phyloP scores from a whole-genome alignment of 2,329 filamentous ascomycete species.

The Arthrobotrys iridis region DNA sequence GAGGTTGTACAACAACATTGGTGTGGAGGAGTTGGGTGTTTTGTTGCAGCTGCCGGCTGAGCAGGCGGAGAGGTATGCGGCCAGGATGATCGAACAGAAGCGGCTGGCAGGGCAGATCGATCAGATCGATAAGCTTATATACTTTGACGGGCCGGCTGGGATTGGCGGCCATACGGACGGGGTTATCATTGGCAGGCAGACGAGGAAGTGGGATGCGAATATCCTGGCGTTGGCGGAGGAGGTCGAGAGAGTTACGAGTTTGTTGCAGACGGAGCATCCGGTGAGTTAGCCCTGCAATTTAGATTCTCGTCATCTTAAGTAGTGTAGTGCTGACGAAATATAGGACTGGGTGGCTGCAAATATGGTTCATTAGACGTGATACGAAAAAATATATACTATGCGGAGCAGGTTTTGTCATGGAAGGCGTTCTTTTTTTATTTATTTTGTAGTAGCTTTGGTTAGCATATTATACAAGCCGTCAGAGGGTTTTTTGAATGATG shows the following conservation, averaged over 20 bases:
- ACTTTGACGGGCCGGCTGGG: slow-evolving; percentile 80
- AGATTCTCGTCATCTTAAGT: slow-evolving; percentile 3
- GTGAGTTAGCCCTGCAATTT: slow-evolving; percentile 67
- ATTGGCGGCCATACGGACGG: slow-evolving; percentile 74
- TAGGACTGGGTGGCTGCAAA: slow-evolving; percentile 70
- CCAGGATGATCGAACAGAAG: slow-evolving; percentile 94
- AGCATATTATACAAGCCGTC: slow-evolving; percentile 8
- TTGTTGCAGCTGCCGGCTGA: slow-evolving; percentile 81
- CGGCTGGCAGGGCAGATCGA: slow-evolving; percentile 88
- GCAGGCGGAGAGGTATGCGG: slow-evolving; percentile 89
- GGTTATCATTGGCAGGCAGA: slow-evolving; percentile 73
- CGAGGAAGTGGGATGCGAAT: slow-evolving; percentile 88
- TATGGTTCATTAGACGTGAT: slow-evolving; percentile 61
- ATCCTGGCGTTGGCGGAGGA: slow-evolving; percentile 88
- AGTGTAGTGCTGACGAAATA: slow-evolving; percentile 14
- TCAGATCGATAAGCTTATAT: slow-evolving; percentile 88
- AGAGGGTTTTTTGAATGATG: not conserved
- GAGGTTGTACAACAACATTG: slow-evolving; percentile 79
- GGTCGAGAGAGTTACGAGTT: slow-evolving; percentile 84
- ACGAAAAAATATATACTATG: not conserved
- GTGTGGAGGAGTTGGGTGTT: slow-evolving; percentile 76
- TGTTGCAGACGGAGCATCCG: slow-evolving; percentile 82
- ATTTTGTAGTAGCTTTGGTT: not conserved
- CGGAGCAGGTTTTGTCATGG: slow-evolving; percentile 7
- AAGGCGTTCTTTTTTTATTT: slow-evolving; percentile 37